A percentile compares a stretch with the other conserved stretches of the same genome.
Conservation (phyloP, 306 rosid genomes). For the Phaseolus lunatus region DNA sequence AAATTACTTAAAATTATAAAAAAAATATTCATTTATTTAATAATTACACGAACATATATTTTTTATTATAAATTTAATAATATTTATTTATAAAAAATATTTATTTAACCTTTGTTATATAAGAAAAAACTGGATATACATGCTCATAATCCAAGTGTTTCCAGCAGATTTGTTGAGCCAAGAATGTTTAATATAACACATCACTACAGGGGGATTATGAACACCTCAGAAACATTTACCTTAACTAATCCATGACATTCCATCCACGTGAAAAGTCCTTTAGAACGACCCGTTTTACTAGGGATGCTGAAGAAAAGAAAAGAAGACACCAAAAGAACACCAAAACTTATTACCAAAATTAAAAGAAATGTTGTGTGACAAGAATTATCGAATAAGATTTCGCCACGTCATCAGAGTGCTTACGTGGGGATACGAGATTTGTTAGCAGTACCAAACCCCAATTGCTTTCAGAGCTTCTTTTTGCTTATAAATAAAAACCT, state of each 20-base stretch:
- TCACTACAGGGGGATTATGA: neutral
- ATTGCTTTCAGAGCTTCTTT: neutral
- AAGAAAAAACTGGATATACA: no score
- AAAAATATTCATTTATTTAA: neutral
- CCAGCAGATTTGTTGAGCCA: neutral
- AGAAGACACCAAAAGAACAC: no score
- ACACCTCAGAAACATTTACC: neutral
- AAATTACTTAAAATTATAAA: no score
- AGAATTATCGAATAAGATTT: conserved; percentile 13
- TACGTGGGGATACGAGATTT: conserved; percentile 37
- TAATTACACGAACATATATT: neutral
- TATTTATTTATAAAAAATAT: no score
- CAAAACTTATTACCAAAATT: no score
- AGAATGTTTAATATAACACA: neutral
- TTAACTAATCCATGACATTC: no score
- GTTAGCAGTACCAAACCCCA: neutral
- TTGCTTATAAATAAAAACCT: no score
- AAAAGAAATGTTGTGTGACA: conserved; percentile 52
- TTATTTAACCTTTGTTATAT: no score
- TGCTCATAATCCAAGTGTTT: no score
- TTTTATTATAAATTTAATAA: no score
- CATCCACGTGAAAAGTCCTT: no score
- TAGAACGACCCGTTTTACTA: neutral
- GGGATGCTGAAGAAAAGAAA: neutral
- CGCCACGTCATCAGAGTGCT: conserved; percentile 46